Conservation (phyloP, 345 rosid genomes). For the Rhizophora apiculata region DNA sequence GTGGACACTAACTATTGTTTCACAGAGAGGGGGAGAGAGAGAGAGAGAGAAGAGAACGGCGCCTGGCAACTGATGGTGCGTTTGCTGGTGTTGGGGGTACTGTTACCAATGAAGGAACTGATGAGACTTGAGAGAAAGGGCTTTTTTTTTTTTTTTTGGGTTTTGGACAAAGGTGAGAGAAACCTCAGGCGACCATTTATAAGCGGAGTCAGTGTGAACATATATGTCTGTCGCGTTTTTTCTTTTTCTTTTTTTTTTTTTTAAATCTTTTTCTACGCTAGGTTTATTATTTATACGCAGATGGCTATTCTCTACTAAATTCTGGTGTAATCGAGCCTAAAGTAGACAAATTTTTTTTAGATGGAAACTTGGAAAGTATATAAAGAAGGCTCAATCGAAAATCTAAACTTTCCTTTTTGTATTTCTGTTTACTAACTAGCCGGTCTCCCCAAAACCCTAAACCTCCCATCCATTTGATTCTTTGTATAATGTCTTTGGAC, state of each 20-base stretch:
- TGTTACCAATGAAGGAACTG: slow-evolving; percentile 39
- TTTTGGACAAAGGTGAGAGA: not conserved
- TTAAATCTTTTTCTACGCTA: no score
- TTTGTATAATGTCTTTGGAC: slow-evolving; percentile 17
- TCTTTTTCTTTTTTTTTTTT: no score
- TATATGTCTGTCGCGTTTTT: no score
- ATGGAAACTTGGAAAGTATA: not conserved
- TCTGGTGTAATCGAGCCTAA: slow-evolving; percentile 6
- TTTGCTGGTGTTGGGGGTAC: slow-evolving; percentile 15
- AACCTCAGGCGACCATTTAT: not conserved
- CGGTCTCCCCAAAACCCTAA: slow-evolving; percentile 38
- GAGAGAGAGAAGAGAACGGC: slow-evolving; percentile 43
- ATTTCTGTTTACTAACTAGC: slow-evolving; percentile 22
- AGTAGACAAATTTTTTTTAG: not conserved
- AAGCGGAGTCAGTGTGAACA: no score
- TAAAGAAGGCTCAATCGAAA: slow-evolving; percentile 6
- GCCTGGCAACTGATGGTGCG: slow-evolving; percentile 50
- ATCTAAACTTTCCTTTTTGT: slow-evolving; percentile 6
- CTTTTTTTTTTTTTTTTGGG: no score
- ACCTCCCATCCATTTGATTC: slow-evolving; percentile 25
- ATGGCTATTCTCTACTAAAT: slow-evolving; percentile 12
- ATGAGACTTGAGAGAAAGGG: slow-evolving; percentile 14
- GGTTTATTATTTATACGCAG: no score
- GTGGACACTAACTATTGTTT: slow-evolving; percentile 21
- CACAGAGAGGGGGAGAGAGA: slow-evolving; percentile 18